phyloP scores from a whole-genome alignment of 805 yeast genomes.

The Teunomyces pallodes region DNA sequence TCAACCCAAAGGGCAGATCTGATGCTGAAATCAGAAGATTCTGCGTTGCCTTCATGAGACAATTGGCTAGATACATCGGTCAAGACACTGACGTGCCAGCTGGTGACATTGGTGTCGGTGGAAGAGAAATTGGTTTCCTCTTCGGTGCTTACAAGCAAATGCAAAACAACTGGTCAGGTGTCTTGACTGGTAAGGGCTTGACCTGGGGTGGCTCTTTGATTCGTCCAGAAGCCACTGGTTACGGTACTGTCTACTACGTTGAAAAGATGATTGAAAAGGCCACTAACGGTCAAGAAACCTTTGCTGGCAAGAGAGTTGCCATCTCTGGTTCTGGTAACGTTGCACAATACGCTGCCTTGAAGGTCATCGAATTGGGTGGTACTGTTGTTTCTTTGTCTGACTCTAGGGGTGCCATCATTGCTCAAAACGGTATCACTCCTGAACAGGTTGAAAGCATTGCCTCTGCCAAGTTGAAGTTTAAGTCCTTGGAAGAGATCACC shows the following conservation, averaged over 20 bases:
- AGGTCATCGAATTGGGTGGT: constrained; percentile 96
- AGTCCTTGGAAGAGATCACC: constrained; percentile 67
- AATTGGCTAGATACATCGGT: constrained; percentile 93
- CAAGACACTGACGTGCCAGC: constrained; percentile 98
- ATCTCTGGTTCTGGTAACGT: constrained; percentile 98
- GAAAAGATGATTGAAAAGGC: constrained; percentile 97
- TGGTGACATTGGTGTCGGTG: constrained; percentile 99
- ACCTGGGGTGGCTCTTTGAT: constrained; percentile 99
- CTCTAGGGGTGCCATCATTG: constrained; percentile 85
- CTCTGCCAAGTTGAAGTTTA: constrained; percentile 77
- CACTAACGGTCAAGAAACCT: constrained; percentile 81
- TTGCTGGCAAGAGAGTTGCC: constrained; percentile 92
- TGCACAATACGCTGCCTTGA: constrained; percentile 98
- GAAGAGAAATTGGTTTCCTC: constrained; percentile 90
- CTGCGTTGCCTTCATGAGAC: constrained; percentile 94
- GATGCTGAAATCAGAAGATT: constrained; percentile 94
- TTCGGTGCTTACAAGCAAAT: constrained; percentile 94
- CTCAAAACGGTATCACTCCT: constrained; percentile 76
- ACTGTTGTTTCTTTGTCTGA: constrained; percentile 91
- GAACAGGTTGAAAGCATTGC: constrained; percentile 75
- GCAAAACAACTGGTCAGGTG: constrained; percentile 95
- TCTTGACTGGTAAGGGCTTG: constrained; percentile 95
- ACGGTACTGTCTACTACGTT: constrained; percentile 94
- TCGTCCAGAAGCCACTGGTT: constrained; percentile 99
- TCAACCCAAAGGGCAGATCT: constrained; percentile 93